Percentiles rank a stretch among this genome's conserved stretches.
Evolutionary conservation across 176 grass and related monocot genomes (phyloP).

Genomic region (Metroxylon sagu): DNA sequence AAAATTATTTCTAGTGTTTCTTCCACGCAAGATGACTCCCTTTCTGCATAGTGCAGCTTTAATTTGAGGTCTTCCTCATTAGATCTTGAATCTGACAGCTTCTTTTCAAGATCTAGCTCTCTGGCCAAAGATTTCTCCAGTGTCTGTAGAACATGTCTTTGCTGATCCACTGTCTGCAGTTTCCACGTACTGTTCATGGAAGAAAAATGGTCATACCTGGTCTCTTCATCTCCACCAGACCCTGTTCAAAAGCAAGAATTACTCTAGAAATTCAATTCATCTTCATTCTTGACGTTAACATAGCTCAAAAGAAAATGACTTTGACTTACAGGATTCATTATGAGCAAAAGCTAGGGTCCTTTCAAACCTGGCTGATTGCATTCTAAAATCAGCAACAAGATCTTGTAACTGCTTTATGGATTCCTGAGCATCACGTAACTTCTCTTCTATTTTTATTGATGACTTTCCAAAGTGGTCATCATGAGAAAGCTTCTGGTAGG

Average conservation of each 20-base stretch:
- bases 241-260: slow-evolving; percentile 28
- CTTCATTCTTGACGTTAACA: slow-evolving; percentile 1
- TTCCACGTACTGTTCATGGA: slow-evolving; percentile 21
- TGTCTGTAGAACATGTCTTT: slow-evolving; percentile 68
- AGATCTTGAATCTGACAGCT: slow-evolving; percentile 61
- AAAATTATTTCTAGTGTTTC: slow-evolving; percentile 47
- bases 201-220: slow-evolving; percentile 39
- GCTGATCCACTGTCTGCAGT: slow-evolving; percentile 43
- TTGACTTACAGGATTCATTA: slow-evolving; percentile 43
- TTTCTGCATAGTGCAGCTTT: slow-evolving; percentile 37
- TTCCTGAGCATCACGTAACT: slow-evolving; percentile 34
- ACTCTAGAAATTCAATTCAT: too few relatives aligned
- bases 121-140: slow-evolving; percentile 79
- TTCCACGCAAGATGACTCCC: slow-evolving; percentile 49
- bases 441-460: slow-evolving; percentile 39
- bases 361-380: slow-evolving; percentile 54
- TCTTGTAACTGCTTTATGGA: slow-evolving; percentile 65
- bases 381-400: slow-evolving; percentile 61
- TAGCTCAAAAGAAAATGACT: slow-evolving; percentile 4
- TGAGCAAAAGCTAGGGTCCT: slow-evolving; percentile 36
- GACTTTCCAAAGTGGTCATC: slow-evolving; percentile 26
- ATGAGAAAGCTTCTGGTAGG: slow-evolving; percentile 24
- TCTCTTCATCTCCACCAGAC: slow-evolving; percentile 21
- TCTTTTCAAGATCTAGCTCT: slow-evolving; percentile 81
- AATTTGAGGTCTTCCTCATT: slow-evolving; percentile 55